These are phyloP conservation scores for Cichorium intybus DNA, from an alignment of 140 eudicot genomes.

Conservation along the genomic window DNA sequence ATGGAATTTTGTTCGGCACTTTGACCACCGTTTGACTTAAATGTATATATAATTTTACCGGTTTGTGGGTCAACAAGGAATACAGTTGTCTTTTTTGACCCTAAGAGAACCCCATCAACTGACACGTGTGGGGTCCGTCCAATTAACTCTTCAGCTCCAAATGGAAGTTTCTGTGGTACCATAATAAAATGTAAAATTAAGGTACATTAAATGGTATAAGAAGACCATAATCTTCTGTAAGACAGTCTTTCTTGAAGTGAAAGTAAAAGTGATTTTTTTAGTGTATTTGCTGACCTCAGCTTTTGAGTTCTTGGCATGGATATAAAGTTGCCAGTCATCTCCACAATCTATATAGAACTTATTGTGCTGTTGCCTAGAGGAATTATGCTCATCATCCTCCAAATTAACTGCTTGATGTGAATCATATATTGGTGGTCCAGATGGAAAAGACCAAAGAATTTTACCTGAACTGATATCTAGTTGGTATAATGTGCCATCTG, in stretches of 20 bases:
- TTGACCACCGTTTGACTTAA: conserved; percentile 50
- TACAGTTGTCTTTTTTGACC: conserved; percentile 70
- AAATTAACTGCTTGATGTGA: conserved; percentile 56
- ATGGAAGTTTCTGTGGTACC: conserved; percentile 52
- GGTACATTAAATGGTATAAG: neutral
- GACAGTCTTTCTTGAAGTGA: neutral
- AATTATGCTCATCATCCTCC: conserved; percentile 45
- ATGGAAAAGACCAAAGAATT: conserved; percentile 62
- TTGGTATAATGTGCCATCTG: conserved; percentile 79
- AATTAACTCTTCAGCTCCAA: conserved; percentile 67
- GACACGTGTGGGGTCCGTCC: conserved; percentile 59
- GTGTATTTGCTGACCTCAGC: conserved; percentile 40
- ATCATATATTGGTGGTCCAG: conserved; percentile 77
- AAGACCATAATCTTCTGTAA: neutral
- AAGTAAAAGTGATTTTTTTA: neutral
- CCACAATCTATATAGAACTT: conserved; percentile 69
- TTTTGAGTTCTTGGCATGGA: conserved; percentile 49
- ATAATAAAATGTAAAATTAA: conserved; percentile 7
- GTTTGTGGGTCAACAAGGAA: conserved; percentile 71
- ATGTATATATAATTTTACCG: conserved; percentile 61
- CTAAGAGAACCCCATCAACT: conserved; percentile 59
- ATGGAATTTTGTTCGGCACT: conserved; percentile 38
- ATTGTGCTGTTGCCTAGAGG: conserved; percentile 36
- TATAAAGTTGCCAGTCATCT: conserved; percentile 83
- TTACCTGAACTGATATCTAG: conserved; percentile 56